phyloP scores from a whole-genome alignment of 345 rosid genomes.

The Hirschfeldia incana region DNA sequence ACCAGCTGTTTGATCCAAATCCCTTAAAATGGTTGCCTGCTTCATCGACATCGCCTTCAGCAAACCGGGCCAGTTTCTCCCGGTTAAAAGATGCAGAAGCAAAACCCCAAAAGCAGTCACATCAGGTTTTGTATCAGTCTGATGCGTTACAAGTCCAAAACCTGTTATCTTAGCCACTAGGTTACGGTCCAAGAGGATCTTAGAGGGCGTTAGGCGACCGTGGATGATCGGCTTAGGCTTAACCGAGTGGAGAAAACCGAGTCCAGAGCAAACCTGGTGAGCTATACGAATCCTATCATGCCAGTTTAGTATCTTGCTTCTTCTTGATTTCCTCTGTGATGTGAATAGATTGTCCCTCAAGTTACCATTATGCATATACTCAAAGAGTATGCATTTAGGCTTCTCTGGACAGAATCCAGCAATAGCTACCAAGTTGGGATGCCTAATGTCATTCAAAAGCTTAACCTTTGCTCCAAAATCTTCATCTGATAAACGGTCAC shows the following conservation, averaged over 20 bases:
- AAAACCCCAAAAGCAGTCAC: not conserved
- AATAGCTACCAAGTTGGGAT: constrained; percentile 67
- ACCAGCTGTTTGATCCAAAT: not conserved
- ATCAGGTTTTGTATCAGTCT: not conserved
- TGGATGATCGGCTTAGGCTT: not conserved
- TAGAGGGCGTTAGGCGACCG: not conserved
- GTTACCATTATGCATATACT: constrained; percentile 80
- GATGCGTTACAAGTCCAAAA: not conserved
- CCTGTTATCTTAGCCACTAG: not conserved
- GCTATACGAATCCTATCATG: not conserved
- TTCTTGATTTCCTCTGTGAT: constrained; percentile 40
- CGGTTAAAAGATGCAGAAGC: not conserved
- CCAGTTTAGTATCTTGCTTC: constrained; percentile 15
- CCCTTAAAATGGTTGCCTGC: not conserved
- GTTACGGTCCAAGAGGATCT: not conserved
- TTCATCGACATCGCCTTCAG: not conserved
- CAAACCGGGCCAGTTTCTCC: not conserved
- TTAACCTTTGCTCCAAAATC: constrained; percentile 57
- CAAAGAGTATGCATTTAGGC: constrained; percentile 57
- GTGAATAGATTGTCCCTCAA: constrained; percentile 54
- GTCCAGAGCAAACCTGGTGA: not conserved
- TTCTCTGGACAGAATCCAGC: constrained; percentile 59
- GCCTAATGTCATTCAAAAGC: constrained; percentile 51
- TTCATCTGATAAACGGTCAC: constrained; percentile 40
- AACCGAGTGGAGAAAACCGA: not conserved